These are phyloP conservation scores for Herpotrichia juniperi DNA, from an alignment of 2,329 filamentous ascomycete species.

Conservation along the genomic window DNA sequence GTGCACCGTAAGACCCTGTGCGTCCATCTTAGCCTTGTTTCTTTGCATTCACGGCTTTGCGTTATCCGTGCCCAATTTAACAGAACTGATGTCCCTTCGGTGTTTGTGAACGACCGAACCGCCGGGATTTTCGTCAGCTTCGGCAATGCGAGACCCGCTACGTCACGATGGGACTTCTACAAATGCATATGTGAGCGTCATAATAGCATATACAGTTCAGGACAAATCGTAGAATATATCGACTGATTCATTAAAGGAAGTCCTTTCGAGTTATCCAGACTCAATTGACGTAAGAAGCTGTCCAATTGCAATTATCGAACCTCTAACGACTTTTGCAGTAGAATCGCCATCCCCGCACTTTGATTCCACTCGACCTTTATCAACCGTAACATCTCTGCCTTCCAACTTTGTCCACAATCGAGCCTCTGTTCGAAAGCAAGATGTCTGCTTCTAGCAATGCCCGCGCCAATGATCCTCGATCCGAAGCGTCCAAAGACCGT, in stretches of 20 bases:
- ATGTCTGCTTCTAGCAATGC: conserved; percentile 3
- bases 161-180: not conserved
- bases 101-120: not conserved
- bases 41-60: not conserved
- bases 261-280: too few relatives aligned
- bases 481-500: conserved; percentile 33
- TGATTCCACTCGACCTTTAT: not conserved
- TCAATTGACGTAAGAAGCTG: too few relatives aligned
- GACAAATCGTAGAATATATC: not conserved
- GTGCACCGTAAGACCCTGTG: too few relatives aligned
- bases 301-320: not conserved
- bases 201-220: too few relatives aligned
- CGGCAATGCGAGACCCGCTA: not conserved
- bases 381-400: too few relatives aligned
- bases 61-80: not conserved
- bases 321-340: not conserved
- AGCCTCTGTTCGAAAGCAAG: too few relatives aligned
- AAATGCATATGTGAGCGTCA: not conserved
- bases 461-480: conserved; percentile 33
- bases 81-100: not conserved
- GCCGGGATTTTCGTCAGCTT: not conserved
- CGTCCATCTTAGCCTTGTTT: too few relatives aligned
- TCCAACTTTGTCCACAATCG: too few relatives aligned
- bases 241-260: too few relatives aligned
- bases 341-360: not conserved